Conservation (phyloP, 768 basidiomycete species). For the Porphyrellus cyaneotinctus region DNA sequence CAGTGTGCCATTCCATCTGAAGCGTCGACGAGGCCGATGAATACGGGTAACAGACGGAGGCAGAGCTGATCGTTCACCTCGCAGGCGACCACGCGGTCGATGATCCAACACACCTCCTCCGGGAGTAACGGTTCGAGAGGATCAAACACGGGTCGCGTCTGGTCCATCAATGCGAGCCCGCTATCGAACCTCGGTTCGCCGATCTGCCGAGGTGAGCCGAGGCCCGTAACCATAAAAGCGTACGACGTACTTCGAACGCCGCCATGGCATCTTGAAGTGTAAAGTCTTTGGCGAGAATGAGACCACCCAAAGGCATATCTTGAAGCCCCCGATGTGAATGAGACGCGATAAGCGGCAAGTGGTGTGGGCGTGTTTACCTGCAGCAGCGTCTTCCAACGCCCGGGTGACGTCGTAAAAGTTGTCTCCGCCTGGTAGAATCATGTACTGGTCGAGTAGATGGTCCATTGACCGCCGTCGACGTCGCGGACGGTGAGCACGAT, state of each 20-base stretch:
- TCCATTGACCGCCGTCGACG: constrained; percentile 18
- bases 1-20: constrained; percentile 86
- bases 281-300: constrained; percentile 67
- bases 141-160: constrained; percentile 52
- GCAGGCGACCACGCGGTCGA: constrained; percentile 71
- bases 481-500: constrained; percentile 4
- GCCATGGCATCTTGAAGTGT: constrained; percentile 90
- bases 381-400: constrained; percentile 55
- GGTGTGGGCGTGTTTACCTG: constrained; percentile 41
- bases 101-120: constrained; percentile 83
- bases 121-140: constrained; percentile 61
- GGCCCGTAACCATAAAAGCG: neutral
- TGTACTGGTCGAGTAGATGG: neutral
- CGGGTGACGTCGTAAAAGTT: constrained; percentile 61
- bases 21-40: constrained; percentile 12
- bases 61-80: constrained; percentile 53
- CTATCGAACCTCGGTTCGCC: constrained; percentile 89
- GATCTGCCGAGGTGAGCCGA: constrained; percentile 49
- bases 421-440: constrained; percentile 50
- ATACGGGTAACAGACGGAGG: constrained; percentile 7
- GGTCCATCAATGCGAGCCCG: constrained; percentile 51
- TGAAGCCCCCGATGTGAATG: constrained; percentile 17
- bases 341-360: neutral
- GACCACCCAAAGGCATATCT: constrained; percentile 62
- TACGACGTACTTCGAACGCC: constrained; percentile 68